Evolutionary conservation across 2,329 filamentous ascomycete species (phyloP).

Genomic region (Scleromitrula shiraiana): DNA sequence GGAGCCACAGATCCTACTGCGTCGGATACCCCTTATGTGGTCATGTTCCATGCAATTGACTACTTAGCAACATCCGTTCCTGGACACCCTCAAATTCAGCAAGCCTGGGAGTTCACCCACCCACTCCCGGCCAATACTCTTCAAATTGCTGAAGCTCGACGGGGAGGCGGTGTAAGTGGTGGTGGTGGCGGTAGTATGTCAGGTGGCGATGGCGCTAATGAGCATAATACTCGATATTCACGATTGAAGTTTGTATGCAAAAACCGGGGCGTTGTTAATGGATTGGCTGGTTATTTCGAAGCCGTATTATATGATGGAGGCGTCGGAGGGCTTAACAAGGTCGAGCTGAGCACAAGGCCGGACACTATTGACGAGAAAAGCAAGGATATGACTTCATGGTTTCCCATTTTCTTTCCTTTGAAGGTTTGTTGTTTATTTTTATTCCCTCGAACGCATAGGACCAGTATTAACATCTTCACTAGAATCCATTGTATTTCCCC

Average conservation of each 20-base stretch:
- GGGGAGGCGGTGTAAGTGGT: slow-evolving; percentile 55
- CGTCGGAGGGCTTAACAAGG: slow-evolving; percentile 41
- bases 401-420: slow-evolving; percentile 94
- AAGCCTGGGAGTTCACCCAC: slow-evolving; percentile 74
- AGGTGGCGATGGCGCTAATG: slow-evolving; percentile 73
- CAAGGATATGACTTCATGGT: slow-evolving; percentile 98
- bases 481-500: slow-evolving; percentile 81
- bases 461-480: slow-evolving; percentile 16
- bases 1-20: slow-evolving; percentile 55
- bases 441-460: background rate
- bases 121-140: slow-evolving; percentile 57
- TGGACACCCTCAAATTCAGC: slow-evolving; percentile 57
- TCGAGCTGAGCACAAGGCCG: slow-evolving; percentile 89
- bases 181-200: slow-evolving; percentile 66
- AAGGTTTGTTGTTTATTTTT: slow-evolving; percentile 60
- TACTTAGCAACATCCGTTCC: slow-evolving; percentile 62
- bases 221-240: slow-evolving; percentile 81
- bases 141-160: slow-evolving; percentile 45
- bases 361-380: slow-evolving; percentile 89
- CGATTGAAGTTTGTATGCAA: slow-evolving; percentile 71
- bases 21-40: slow-evolving; percentile 89
- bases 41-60: slow-evolving; percentile 84
- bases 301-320: slow-evolving; percentile 72
- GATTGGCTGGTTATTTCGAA: slow-evolving; percentile 91
- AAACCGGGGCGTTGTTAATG: slow-evolving; percentile 78